Conservation (phyloP, 2,329 filamentous ascomycete species). For the Pseudogymnoascus sp. region DNA sequence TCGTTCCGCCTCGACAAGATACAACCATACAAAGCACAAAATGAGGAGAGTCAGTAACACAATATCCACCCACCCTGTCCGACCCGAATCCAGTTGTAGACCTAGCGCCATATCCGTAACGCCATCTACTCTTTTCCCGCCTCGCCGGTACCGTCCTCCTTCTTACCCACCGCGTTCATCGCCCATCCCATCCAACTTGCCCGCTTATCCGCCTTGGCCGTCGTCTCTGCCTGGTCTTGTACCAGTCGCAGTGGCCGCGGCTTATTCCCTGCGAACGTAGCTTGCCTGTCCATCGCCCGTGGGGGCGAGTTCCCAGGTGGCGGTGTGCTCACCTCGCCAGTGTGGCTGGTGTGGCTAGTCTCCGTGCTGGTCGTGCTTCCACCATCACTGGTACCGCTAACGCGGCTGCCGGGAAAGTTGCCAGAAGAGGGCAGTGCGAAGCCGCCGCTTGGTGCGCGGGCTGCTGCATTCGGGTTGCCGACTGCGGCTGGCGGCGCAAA, state of each 20-base stretch:
- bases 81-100: background rate
- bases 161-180: conserved; percentile 21
- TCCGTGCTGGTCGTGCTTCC: conserved; percentile 39
- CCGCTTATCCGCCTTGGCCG: conserved; percentile 45
- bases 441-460: conserved; percentile 42
- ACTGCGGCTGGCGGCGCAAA: conserved; percentile 44
- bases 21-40: conserved; percentile 5
- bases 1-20: conserved; percentile 5
- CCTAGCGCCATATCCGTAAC: conserved; percentile 9
- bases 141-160: conserved; percentile 18
- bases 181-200: conserved; percentile 59
- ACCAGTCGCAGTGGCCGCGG: conserved; percentile 80
- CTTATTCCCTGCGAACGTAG: conserved; percentile 59
- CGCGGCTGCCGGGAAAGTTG: conserved; percentile 59
- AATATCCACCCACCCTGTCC: background rate
- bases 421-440: conserved; percentile 39
- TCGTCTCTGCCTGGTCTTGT: conserved; percentile 57
- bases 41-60: conserved; percentile 7
- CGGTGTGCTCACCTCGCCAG: conserved; percentile 50
- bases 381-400: conserved; percentile 33
- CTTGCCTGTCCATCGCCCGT: conserved; percentile 42
- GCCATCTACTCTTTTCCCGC: conserved; percentile 10
- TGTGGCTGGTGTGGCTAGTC: conserved; percentile 57
- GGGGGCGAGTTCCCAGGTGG: conserved; percentile 42
- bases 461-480: conserved; percentile 44